A percentile compares a stretch with the other conserved stretches of the same genome.
phyloP scores from a whole-genome alignment of 192 early-diverging fungal genomes.

The Physocladia obscura region DNA sequence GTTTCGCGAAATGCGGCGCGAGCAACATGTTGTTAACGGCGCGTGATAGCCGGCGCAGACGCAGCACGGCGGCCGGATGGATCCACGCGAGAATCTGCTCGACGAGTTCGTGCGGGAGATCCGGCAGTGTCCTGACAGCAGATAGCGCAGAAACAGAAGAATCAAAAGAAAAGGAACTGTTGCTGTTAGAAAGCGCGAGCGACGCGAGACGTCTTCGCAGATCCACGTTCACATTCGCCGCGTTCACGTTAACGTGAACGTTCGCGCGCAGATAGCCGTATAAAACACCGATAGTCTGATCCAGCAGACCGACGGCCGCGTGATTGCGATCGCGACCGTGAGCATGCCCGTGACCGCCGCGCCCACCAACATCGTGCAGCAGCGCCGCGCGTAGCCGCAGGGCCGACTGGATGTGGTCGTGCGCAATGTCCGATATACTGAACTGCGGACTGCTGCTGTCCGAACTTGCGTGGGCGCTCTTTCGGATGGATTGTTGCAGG shows the following conservation, averaged over 20 bases:
- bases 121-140: neutral
- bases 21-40: neutral
- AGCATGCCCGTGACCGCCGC: neutral
- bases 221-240: too few relatives aligned
- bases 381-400: neutral
- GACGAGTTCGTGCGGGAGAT: neutral
- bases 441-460: too few relatives aligned
- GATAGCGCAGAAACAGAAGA: neutral
- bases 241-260: neutral
- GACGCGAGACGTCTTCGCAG: too few relatives aligned
- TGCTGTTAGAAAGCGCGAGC: too few relatives aligned
- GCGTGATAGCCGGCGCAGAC: neutral
- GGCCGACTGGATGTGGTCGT: neutral
- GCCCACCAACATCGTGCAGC: neutral
- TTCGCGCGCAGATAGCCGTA: neutral
- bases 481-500: too few relatives aligned
- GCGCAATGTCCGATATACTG: too few relatives aligned
- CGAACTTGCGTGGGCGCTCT: too few relatives aligned
- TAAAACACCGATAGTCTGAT: neutral
- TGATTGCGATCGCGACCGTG: neutral
- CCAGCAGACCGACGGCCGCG: too few relatives aligned
- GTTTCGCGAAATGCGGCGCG: neutral
- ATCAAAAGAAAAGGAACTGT: too few relatives aligned
- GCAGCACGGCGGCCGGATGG: neutral
- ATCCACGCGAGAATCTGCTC: constrained; percentile 1